A percentile compares a stretch with the other conserved stretches of the same genome.
These are phyloP conservation scores for Bruguiera hainesii DNA, from an alignment of 441 rosid genomes.

Conservation along the genomic window DNA sequence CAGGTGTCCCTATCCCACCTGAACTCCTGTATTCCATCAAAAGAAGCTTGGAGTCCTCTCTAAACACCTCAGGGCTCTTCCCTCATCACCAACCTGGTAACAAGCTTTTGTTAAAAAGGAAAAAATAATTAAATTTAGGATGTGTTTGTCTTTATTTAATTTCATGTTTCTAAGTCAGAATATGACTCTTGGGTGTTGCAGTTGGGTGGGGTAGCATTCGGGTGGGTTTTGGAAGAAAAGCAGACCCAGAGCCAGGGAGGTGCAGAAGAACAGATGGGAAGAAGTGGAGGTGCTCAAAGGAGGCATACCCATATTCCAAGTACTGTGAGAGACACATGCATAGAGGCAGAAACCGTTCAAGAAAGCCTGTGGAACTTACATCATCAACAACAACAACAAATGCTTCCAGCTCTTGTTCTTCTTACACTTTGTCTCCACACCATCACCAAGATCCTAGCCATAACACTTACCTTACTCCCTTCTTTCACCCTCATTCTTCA, in stretches of 20 bases:
- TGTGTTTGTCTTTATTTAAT: background rate
- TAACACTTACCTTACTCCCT: constrained; percentile 25
- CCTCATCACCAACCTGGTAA: constrained; percentile 50
- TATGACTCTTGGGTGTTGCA: constrained; percentile 21
- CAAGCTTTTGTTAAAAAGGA: background rate
- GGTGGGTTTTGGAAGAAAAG: constrained; percentile 73
- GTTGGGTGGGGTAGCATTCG: constrained; percentile 87
- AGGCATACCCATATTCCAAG: constrained; percentile 88
- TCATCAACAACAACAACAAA: constrained; percentile 14
- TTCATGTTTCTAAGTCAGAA: background rate
- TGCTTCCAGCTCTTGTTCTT: constrained; percentile 22
- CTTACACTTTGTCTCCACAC: constrained; percentile 23
- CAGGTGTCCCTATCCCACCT: constrained; percentile 77
- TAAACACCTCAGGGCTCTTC: constrained; percentile 42
- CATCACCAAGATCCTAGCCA: constrained; percentile 23
- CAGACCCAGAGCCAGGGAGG: constrained; percentile 96
- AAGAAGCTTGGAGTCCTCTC: constrained; percentile 60
- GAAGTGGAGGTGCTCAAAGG: constrained; percentile 98
- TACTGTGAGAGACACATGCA: constrained; percentile 99
- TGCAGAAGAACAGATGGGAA: constrained; percentile 98
- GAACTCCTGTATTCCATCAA: constrained; percentile 74
- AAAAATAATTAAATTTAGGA: too few species aligned
- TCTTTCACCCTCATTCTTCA: constrained; percentile 29
- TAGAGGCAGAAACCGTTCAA: constrained; percentile 98
- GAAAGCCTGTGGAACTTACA: constrained; percentile 84